These are phyloP conservation scores for Panaeolus cyanescens DNA, from an alignment of 768 basidiomycete genomes.

Conservation along the genomic window DNA sequence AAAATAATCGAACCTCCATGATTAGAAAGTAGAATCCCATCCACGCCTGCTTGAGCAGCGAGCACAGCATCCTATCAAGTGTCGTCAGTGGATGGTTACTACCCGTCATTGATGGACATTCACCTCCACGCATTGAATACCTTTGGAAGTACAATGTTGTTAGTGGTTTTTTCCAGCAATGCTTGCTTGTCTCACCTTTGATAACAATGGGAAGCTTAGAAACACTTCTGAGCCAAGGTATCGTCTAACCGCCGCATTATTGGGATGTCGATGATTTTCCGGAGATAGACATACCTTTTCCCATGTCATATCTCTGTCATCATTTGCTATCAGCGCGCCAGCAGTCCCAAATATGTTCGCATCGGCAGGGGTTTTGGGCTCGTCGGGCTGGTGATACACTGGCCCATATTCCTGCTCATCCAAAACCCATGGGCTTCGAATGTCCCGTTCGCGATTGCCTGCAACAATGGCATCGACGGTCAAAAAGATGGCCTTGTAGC, in stretches of 20 bases:
- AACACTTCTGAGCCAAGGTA: slow-evolving; percentile 73
- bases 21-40: slow-evolving; percentile 88
- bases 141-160: slow-evolving; percentile 29
- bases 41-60: slow-evolving; percentile 80
- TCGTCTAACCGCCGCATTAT: slow-evolving; percentile 45
- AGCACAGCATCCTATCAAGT: slow-evolving; percentile 77
- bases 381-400: slow-evolving; percentile 24
- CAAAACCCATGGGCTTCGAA: slow-evolving; percentile 56
- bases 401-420: slow-evolving; percentile 56
- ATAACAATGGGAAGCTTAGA: slow-evolving; percentile 73
- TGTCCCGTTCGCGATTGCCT: slow-evolving; percentile 80
- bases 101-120: background rate
- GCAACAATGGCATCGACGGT: slow-evolving; percentile 89
- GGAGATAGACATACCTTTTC: slow-evolving; percentile 45
- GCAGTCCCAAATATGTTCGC: slow-evolving; percentile 61
- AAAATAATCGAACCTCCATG: slow-evolving; percentile 75
- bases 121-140: slow-evolving; percentile 76
- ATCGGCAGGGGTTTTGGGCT: slow-evolving; percentile 33
- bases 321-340: slow-evolving; percentile 63
- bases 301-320: slow-evolving; percentile 81
- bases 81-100: too few relatives aligned
- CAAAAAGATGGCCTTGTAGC: slow-evolving; percentile 87
- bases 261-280: slow-evolving; percentile 3
- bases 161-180: background rate
- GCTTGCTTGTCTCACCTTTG: slow-evolving; percentile 51